Evolutionary conservation across 2,329 filamentous ascomycete genomes (phyloP).

Genomic region (Myriosclerotinia scirpicola): DNA sequence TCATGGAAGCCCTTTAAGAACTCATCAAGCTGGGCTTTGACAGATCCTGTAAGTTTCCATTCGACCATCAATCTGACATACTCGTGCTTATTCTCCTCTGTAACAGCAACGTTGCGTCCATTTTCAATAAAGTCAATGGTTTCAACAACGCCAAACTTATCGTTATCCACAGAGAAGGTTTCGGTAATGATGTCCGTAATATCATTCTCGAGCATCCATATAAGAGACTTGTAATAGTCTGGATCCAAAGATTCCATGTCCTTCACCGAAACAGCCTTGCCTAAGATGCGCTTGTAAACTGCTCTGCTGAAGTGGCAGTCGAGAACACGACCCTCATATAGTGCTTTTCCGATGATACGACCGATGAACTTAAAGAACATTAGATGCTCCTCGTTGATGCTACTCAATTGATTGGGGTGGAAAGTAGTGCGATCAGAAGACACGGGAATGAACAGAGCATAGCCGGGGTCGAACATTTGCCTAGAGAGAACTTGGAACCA

Average conservation of each 20-base stretch:
- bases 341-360: conserved; percentile 94
- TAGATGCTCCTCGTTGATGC: conserved; percentile 91
- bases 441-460: conserved; percentile 92
- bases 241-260: conserved; percentile 99
- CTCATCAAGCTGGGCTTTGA: conserved; percentile 89
- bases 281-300: conserved; percentile 96
- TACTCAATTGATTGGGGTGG: conserved; percentile 93
- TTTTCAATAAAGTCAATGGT: conserved; percentile 84
- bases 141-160: conserved; percentile 87
- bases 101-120: conserved; percentile 89
- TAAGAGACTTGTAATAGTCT: conserved; percentile 97
- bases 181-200: conserved; percentile 94
- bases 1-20: conserved; percentile 98
- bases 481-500: conserved; percentile 98
- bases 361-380: conserved; percentile 99
- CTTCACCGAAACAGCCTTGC: conserved; percentile 93
- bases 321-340: conserved; percentile 92
- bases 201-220: conserved; percentile 98
- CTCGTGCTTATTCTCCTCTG: conserved; percentile 97
- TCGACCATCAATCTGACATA: conserved; percentile 94
- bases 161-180: conserved; percentile 90
- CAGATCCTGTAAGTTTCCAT: conserved; percentile 86
- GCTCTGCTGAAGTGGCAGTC: conserved; percentile 99
- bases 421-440: conserved; percentile 97
- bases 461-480: conserved; percentile 99